phyloP scores from a whole-genome alignment of 2,329 filamentous ascomycete species.

The Alternaria dauci region DNA sequence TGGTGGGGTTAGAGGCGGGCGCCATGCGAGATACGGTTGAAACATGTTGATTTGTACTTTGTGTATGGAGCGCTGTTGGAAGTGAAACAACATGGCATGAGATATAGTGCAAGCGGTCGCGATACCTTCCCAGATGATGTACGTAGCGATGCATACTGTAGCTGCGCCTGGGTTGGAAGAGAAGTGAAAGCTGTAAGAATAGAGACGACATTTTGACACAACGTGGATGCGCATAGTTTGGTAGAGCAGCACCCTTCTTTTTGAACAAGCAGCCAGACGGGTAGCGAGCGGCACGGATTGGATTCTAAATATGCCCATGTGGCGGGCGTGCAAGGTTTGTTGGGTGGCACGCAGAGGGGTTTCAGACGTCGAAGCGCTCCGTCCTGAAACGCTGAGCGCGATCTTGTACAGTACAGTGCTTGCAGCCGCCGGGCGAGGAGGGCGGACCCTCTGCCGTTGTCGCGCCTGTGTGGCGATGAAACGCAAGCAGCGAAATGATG shows the following conservation, averaged over 20 bases:
- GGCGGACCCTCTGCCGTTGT: conserved; percentile 19
- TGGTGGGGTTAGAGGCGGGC: conserved; percentile 7
- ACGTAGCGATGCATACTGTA: neutral
- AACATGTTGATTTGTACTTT: conserved; percentile 10
- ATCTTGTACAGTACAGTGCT: conserved; percentile 8
- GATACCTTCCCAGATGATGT: neutral
- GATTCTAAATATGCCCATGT: conserved; percentile 14
- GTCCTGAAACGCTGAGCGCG: conserved; percentile 42
- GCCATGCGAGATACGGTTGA: conserved; percentile 8
- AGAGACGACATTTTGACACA: conserved; percentile 9
- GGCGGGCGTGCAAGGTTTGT: conserved; percentile 28
- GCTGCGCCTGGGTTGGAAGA: neutral
- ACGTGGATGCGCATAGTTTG: neutral
- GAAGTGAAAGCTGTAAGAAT: neutral
- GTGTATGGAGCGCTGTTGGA: conserved; percentile 6
- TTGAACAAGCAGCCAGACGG: conserved; percentile 1
- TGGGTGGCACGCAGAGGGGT: conserved; percentile 34
- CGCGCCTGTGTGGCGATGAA: conserved; percentile 27
- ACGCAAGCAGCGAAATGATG: conserved; percentile 15
- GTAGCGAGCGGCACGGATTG: conserved; percentile 10
- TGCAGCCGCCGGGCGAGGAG: conserved; percentile 23
- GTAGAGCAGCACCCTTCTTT: conserved; percentile 7
- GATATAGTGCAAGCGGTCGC: conserved; percentile 1
- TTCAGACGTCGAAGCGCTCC: conserved; percentile 37
- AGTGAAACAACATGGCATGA: conserved; percentile 6